These are phyloP conservation scores for Penicillium psychrofluorescens DNA, from an alignment of 495 filamentous ascomycete genomes.

Conservation along the genomic window DNA sequence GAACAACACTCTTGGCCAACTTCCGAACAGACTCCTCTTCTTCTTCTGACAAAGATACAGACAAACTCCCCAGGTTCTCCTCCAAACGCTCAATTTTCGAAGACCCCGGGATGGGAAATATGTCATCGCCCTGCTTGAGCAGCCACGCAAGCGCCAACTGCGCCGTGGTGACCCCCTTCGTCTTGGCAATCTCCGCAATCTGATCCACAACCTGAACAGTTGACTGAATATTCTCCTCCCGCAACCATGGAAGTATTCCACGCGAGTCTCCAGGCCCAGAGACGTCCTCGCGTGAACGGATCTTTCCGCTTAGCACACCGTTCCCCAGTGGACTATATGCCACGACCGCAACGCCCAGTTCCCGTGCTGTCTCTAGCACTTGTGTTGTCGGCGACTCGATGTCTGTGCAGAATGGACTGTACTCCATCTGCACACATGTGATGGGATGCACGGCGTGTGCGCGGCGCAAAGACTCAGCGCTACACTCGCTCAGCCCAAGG, in stretches of 20 bases:
- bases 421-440: slow-evolving; percentile 60
- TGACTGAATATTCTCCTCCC: slow-evolving; percentile 41
- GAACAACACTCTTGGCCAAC: slow-evolving; percentile 4
- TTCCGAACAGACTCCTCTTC: slow-evolving; percentile 10
- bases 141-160: slow-evolving; percentile 55
- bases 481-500: slow-evolving; percentile 53
- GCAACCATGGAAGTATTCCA: slow-evolving; percentile 36
- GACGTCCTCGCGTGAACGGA: slow-evolving; percentile 41
- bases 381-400: slow-evolving; percentile 45
- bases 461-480: slow-evolving; percentile 50
- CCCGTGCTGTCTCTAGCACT: slow-evolving; percentile 49
- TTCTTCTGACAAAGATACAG: slow-evolving; percentile 4
- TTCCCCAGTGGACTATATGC: slow-evolving; percentile 55
- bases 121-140: slow-evolving; percentile 50
- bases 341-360: slow-evolving; percentile 57
- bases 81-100: slow-evolving; percentile 47
- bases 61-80: slow-evolving; percentile 38
- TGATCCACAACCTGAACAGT: slow-evolving; percentile 41
- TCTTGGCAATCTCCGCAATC: slow-evolving; percentile 35
- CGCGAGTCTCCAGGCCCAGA: slow-evolving; percentile 31
- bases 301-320: slow-evolving; percentile 46
- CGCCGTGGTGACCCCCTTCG: slow-evolving; percentile 37
- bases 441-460: slow-evolving; percentile 55
- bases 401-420: slow-evolving; percentile 50
- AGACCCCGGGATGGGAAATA: slow-evolving; percentile 58